These are phyloP conservation scores for Dendrobium huoshanense DNA, from an alignment of 106 monocot species.

Conservation along the genomic window DNA sequence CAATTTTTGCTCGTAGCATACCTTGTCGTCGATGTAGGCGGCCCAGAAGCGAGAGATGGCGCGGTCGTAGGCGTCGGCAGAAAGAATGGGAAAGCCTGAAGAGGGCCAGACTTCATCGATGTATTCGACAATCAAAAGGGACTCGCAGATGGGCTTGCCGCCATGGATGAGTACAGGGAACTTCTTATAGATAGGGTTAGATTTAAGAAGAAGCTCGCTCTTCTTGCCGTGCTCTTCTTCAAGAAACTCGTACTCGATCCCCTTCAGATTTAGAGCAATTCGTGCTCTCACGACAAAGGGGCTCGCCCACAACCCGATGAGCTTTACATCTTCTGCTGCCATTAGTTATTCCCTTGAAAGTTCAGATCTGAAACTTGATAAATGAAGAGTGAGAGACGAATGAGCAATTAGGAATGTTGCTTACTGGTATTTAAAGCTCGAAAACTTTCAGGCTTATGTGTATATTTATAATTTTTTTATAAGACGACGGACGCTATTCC, in stretches of 20 bases:
- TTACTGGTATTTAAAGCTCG: no score
- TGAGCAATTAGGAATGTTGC: no score
- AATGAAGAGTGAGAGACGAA: no score
- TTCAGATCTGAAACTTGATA: no score
- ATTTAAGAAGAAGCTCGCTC: conserved; percentile 10
- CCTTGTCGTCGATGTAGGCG: conserved; percentile 15
- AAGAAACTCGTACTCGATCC: conserved; percentile 7
- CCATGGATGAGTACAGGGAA: conserved; percentile 17
- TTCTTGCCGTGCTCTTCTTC: conserved; percentile 3
- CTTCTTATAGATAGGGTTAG: conserved; percentile 14
- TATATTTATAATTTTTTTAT: no score
- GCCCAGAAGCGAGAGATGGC: conserved; percentile 15
- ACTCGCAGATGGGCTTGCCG: conserved; percentile 10
- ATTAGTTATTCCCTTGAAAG: neutral
- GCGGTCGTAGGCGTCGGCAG: conserved; percentile 9
- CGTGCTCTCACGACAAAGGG: neutral
- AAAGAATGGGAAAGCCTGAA: neutral
- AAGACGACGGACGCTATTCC: no score
- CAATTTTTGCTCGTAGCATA: neutral
- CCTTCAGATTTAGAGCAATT: conserved; percentile 10
- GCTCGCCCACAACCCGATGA: conserved; percentile 13
- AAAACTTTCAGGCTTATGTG: no score
- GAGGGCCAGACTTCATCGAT: conserved; percentile 3
- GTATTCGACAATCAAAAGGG: conserved; percentile 14
- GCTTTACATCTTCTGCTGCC: conserved; percentile 11